These are phyloP conservation scores for Clonostachys byssicola DNA, from an alignment of 2,329 filamentous ascomycete genomes.

Conservation along the genomic window DNA sequence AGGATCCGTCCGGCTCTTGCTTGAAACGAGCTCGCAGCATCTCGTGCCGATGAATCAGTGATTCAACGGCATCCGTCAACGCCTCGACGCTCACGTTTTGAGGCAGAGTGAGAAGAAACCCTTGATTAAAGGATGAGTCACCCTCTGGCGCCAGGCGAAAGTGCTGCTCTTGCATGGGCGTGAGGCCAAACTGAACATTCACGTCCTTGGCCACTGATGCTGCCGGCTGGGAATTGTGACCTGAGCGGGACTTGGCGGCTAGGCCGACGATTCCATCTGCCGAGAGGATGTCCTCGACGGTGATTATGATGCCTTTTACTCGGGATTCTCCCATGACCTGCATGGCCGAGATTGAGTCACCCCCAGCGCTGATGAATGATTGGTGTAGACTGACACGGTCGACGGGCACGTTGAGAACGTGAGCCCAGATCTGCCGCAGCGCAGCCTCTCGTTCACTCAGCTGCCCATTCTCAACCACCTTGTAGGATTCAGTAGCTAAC, in stretches of 20 bases:
- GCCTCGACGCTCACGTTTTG: not conserved
- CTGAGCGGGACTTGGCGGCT: not conserved
- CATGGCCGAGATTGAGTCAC: slow-evolving; percentile 37
- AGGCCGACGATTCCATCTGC: slow-evolving; percentile 4
- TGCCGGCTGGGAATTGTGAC: too few relatives aligned
- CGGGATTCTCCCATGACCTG: slow-evolving; percentile 15
- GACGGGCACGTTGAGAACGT: slow-evolving; percentile 28
- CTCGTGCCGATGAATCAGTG: not conserved
- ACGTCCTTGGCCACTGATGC: slow-evolving; percentile 34
- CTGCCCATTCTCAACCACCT: slow-evolving; percentile 2
- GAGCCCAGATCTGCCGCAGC: slow-evolving; percentile 24
- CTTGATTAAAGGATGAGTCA: not conserved
- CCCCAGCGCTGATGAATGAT: slow-evolving; percentile 32
- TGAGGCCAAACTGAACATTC: slow-evolving; percentile 22
- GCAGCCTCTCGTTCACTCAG: not conserved
- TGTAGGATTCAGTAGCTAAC: not conserved
- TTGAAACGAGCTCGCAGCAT: not conserved
- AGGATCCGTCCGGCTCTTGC: not conserved
- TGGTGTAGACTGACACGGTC: slow-evolving; percentile 18
- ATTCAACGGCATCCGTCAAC: not conserved
- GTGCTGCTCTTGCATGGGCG: slow-evolving; percentile 3
- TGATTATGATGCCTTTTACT: not conserved
- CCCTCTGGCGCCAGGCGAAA: not conserved
- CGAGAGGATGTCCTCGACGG: slow-evolving; percentile 2
- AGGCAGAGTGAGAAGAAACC: not conserved